These are phyloP conservation scores for Rutstroemia sp. DNA, from an alignment of 2,329 filamentous ascomycete genomes.

Conservation along the genomic window DNA sequence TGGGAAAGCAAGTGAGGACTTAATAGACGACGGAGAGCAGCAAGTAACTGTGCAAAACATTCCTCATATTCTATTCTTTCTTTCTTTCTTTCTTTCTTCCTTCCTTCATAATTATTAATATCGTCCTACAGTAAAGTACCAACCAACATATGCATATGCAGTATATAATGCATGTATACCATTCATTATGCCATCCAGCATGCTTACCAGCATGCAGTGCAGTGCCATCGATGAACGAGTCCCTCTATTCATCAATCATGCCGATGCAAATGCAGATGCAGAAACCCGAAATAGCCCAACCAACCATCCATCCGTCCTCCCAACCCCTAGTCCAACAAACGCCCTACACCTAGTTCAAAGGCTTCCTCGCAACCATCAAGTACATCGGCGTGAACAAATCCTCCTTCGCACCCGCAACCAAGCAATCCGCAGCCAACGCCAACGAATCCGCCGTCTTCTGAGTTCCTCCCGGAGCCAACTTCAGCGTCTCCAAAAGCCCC, in stretches of 20 bases:
- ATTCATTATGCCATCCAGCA: no score
- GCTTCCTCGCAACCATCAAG: conserved; percentile 89
- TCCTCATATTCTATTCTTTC: not conserved
- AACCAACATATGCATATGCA: not conserved
- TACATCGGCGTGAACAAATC: conserved; percentile 98
- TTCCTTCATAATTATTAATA: conserved; percentile 8
- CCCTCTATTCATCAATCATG: no score
- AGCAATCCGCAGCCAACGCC: conserved; percentile 70
- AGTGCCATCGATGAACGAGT: no score
- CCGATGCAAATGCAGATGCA: not conserved
- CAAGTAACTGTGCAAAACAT: no score
- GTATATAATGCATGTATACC: not conserved
- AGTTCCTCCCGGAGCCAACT: conserved; percentile 72
- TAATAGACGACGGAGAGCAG: no score
- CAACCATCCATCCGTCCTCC: not conserved
- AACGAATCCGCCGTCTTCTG: conserved; percentile 93
- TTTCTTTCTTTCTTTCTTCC: not conserved
- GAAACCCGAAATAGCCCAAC: not conserved
- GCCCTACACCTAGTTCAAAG: conserved; percentile 29
- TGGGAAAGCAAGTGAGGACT: no score
- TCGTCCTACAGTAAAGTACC: not conserved
- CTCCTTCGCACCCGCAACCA: conserved; percentile 78
- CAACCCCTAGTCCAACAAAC: not conserved
- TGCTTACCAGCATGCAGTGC: no score
- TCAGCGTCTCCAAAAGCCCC: conserved; percentile 65